Percentiles rank a stretch among this genome's conserved stretches.
These are phyloP conservation scores for Paxillus ammoniavirescens DNA, from an alignment of 768 basidiomycete species.

Conservation along the genomic window DNA sequence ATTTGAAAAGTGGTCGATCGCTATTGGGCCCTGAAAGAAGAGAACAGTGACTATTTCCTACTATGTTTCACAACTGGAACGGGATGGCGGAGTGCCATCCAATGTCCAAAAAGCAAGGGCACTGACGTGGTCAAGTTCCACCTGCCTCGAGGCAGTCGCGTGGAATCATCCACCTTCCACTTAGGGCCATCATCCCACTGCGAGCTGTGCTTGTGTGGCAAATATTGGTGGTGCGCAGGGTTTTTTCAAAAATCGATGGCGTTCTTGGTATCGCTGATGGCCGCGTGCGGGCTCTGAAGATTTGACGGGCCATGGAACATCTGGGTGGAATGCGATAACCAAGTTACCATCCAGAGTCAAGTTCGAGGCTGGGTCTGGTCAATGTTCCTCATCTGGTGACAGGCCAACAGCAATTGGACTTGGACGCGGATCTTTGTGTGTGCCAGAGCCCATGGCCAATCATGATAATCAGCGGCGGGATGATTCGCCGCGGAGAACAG, in stretches of 20 bases:
- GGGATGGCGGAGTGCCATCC: constrained; percentile 25
- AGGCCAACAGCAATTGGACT: background rate
- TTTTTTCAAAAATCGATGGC: background rate
- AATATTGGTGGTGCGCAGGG: background rate
- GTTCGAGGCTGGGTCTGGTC: background rate
- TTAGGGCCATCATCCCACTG: background rate
- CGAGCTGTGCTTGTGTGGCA: background rate
- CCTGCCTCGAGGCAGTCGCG: constrained; percentile 22
- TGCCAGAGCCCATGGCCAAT: no score
- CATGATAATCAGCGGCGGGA: no score
- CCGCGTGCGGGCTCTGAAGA: background rate
- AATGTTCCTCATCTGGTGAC: background rate
- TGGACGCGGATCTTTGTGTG: background rate
- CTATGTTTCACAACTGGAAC: background rate
- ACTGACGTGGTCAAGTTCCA: background rate
- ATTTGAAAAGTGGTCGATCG: constrained; percentile 24
- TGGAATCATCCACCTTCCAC: constrained; percentile 3
- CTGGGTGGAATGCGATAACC: background rate
- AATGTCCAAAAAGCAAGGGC: background rate
- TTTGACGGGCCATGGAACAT: background rate
- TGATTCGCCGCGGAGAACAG: no score
- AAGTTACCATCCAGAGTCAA: constrained; percentile 4
- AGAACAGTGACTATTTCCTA: constrained; percentile 6
- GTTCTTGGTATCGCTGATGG: constrained; percentile 7
- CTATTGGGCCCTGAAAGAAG: constrained; percentile 5